These are phyloP conservation scores for Beauveria caledonica DNA, from an alignment of 2,329 filamentous ascomycete species.

Conservation along the genomic window DNA sequence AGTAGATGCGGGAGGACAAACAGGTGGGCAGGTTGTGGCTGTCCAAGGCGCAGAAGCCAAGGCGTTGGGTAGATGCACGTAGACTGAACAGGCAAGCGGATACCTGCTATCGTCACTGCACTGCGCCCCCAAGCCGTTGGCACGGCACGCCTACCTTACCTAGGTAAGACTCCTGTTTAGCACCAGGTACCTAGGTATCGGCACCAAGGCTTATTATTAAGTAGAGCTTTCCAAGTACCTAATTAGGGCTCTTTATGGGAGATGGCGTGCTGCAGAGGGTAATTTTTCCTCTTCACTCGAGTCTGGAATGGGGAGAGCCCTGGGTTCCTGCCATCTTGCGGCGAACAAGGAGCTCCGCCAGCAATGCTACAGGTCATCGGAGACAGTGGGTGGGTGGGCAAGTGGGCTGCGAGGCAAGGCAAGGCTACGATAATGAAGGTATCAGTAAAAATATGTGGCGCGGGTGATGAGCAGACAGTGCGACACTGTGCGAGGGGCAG, in stretches of 20 bases:
- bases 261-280: neutral
- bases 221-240: too few species aligned
- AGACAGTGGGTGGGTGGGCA: neutral
- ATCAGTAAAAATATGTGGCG: neutral
- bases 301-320: neutral
- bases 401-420: constrained; percentile 2
- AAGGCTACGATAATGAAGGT: neutral
- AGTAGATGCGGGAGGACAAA: neutral
- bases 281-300: neutral
- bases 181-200: too few species aligned
- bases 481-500: neutral
- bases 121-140: too few species aligned
- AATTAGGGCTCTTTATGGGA: neutral
- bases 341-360: neutral
- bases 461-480: neutral
- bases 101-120: too few species aligned
- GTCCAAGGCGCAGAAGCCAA: neutral
- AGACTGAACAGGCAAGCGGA: neutral
- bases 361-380: constrained; percentile 8
- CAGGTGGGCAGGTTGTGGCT: neutral
- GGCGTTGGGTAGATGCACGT: neutral
- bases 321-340: neutral
- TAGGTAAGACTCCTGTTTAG: too few species aligned
- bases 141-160: neutral
- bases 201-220: too few species aligned